These are phyloP conservation scores for Saussurea involucrata DNA, from an alignment of 129 eudicot genomes.

Conservation along the genomic window DNA sequence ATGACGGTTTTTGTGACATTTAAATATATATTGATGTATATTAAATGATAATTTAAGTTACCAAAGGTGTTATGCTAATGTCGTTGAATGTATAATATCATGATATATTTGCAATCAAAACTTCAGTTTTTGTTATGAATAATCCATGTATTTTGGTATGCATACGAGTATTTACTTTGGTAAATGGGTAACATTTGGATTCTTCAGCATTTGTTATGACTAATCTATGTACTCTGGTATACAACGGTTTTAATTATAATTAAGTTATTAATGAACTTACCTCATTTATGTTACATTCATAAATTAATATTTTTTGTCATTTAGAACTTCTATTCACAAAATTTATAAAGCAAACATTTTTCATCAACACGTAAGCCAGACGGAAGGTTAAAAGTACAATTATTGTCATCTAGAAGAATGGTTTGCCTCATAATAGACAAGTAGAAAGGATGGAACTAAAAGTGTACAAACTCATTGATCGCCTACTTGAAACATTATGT, in stretches of 20 bases:
- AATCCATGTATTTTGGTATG: no score
- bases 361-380: neutral
- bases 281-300: neutral
- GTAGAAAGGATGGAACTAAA: constrained; percentile 6
- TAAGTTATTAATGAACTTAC: neutral
- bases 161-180: no score
- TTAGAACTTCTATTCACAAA: neutral
- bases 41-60: neutral
- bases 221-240: neutral
- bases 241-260: neutral
- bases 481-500: neutral
- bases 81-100: neutral
- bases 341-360: no score
- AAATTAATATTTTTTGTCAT: neutral
- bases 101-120: neutral
- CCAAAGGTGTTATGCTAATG: neutral
- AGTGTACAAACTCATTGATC: neutral
- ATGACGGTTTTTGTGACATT: neutral
- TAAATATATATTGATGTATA: no score
- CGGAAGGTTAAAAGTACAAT: neutral
- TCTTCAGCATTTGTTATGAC: no score
- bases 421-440: neutral
- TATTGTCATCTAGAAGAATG: neutral
- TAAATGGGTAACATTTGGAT: no score
- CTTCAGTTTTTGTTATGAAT: neutral